Evolutionary conservation across 2,329 filamentous ascomycete species (phyloP).

Genomic region (Hypoxylon rubiginosum): DNA sequence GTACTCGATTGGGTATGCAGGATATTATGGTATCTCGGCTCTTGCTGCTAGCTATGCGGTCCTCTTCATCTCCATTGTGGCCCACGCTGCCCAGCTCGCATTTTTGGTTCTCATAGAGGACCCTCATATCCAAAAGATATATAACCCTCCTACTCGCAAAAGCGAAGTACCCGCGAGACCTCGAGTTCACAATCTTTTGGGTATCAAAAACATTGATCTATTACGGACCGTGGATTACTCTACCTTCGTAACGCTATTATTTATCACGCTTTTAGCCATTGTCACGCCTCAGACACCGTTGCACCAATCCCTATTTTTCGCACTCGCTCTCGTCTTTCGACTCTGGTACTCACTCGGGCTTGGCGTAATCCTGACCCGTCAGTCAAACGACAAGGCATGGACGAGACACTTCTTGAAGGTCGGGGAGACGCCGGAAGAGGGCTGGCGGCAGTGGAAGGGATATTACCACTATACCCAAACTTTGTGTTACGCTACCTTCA

Average conservation of each 20-base stretch:
- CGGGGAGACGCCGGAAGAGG: constrained; percentile 89
- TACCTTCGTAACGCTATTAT: constrained; percentile 80
- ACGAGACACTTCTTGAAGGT: constrained; percentile 98
- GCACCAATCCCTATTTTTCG: constrained; percentile 83
- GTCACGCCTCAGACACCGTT: constrained; percentile 81
- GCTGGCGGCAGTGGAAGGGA: constrained; percentile 98
- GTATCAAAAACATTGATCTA: constrained; percentile 85
- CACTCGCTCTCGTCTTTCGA: constrained; percentile 85
- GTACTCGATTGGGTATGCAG: constrained; percentile 98
- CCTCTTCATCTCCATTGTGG: constrained; percentile 94
- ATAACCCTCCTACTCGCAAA: constrained; percentile 86
- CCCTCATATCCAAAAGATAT: constrained; percentile 97
- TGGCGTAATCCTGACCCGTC: constrained; percentile 84
- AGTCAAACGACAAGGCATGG: constrained; percentile 94
- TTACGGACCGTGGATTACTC: constrained; percentile 89
- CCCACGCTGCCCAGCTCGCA: constrained; percentile 92
- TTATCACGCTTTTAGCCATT: constrained; percentile 79
- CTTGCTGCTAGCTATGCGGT: constrained; percentile 99
- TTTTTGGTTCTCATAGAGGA: constrained; percentile 95
- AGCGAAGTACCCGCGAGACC: constrained; percentile 57
- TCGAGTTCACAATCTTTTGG: constrained; percentile 85
- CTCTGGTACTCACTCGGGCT: constrained; percentile 93
- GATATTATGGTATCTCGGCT: constrained; percentile 97
- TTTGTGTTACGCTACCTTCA: constrained; percentile 89
- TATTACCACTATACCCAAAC: constrained; percentile 93